Conservation (phyloP, 257 asterid genomes). For the Lithospermum erythrorhizon region DNA sequence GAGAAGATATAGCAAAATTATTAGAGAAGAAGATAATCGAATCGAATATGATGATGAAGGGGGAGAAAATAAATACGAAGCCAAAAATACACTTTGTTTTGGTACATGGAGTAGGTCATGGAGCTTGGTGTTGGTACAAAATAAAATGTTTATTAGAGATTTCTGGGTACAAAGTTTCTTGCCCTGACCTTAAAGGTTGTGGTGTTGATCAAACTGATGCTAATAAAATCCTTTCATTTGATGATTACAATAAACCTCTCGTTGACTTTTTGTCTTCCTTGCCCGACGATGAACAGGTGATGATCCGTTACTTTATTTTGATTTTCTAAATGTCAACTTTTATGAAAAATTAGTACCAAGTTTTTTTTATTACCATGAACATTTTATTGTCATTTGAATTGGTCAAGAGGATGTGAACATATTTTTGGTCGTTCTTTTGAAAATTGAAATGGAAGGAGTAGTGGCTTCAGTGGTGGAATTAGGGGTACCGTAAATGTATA, state of each 20-base stretch:
- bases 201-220: conserved; percentile 67
- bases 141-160: conserved; percentile 55
- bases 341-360: no score
- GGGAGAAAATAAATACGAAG: not conserved
- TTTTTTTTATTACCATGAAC: no score
- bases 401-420: no score
- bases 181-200: conserved; percentile 63
- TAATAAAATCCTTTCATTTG: conserved; percentile 35
- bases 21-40: not conserved
- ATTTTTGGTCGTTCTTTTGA: no score
- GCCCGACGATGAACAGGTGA: conserved; percentile 39
- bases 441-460: no score
- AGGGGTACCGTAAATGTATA: no score
- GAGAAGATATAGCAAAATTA: not conserved
- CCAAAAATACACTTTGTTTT: conserved; percentile 51
- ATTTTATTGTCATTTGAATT: no score
- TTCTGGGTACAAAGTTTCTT: conserved; percentile 55
- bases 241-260: conserved; percentile 69
- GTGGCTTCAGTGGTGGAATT: no score
- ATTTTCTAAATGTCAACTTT: no score
- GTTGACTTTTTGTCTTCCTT: conserved; percentile 41
- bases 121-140: conserved; percentile 95
- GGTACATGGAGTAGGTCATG: conserved; percentile 59
- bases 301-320: no score
- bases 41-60: not conserved